A percentile compares a stretch with the other conserved stretches of the same genome.
Evolutionary conservation across 176 grass and related monocot species (phyloP).

Genomic region (Cocos nucifera): DNA sequence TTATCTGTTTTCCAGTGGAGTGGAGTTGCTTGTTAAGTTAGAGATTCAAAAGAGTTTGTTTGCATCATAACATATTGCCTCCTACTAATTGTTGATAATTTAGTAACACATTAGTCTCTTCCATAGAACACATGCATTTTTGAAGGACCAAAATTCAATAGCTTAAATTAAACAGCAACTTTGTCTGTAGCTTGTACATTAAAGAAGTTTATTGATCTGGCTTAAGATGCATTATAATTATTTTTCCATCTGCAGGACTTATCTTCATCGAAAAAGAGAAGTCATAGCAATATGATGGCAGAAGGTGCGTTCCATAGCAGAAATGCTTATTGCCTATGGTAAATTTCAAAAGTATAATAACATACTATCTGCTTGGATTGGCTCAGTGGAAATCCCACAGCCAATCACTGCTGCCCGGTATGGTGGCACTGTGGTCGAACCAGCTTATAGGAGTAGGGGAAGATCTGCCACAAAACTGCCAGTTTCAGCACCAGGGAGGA

Average conservation of each 20-base stretch:
- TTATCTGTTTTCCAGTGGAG: neutral
- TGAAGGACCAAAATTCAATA: too few relatives aligned
- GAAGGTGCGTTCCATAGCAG: constrained; percentile 32
- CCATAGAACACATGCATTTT: too few relatives aligned
- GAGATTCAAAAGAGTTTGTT: too few relatives aligned
- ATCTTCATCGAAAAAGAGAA: constrained; percentile 64
- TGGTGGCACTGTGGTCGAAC: constrained; percentile 31
- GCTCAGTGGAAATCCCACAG: constrained; percentile 48
- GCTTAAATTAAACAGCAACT: too few relatives aligned
- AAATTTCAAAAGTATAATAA: neutral
- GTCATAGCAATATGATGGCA: constrained; percentile 42
- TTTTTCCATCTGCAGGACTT: constrained; percentile 47
- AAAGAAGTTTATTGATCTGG: too few relatives aligned
- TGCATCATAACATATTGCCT: too few relatives aligned
- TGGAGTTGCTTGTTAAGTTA: too few relatives aligned
- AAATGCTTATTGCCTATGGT: neutral
- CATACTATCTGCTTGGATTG: constrained; percentile 9
- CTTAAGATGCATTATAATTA: constrained; percentile 12
- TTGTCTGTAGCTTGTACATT: constrained; percentile 8
- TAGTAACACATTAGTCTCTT: too few relatives aligned
- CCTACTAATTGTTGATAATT: too few relatives aligned
- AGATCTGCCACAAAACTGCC: constrained; percentile 80
- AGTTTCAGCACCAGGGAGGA: constrained; percentile 84
- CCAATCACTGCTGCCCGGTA: constrained; percentile 20
- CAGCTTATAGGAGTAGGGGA: constrained; percentile 32